A percentile compares a stretch with the other conserved stretches of the same genome.
Evolutionary conservation across 805 yeast species (phyloP).

Genomic region (Metschnikowia drakensbergensis): DNA sequence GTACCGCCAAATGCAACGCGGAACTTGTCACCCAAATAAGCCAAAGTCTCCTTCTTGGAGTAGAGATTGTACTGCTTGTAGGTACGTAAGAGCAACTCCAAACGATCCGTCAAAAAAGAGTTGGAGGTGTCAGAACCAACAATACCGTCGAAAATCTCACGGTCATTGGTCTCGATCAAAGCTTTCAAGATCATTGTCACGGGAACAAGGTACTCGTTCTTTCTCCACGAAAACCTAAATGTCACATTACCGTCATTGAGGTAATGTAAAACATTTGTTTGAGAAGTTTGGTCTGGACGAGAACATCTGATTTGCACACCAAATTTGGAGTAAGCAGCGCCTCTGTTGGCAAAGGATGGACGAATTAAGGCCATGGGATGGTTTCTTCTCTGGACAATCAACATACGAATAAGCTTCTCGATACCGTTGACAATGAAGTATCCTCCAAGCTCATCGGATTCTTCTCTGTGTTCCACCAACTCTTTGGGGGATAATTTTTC

Average conservation of each 20-base stretch:
- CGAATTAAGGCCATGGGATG: constrained; percentile 98
- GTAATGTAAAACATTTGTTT: constrained; percentile 95
- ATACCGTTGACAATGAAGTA: constrained; percentile 95
- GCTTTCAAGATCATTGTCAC: constrained; percentile 92
- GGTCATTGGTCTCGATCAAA: constrained; percentile 81
- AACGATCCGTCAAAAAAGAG: constrained; percentile 96
- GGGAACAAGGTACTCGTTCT: constrained; percentile 91
- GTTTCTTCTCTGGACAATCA: constrained; percentile 95
- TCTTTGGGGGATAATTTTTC: constrained; percentile 79
- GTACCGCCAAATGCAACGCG: constrained; percentile 89
- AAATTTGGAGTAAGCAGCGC: constrained; percentile 78
- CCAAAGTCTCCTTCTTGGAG: constrained; percentile 84
- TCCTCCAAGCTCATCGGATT: constrained; percentile 94
- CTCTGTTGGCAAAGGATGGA: constrained; percentile 92
- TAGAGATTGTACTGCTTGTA: constrained; percentile 77
- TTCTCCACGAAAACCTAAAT: constrained; percentile 95
- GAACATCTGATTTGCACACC: constrained; percentile 95
- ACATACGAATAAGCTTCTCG: constrained; percentile 93
- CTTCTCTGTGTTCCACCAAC: constrained; percentile 76
- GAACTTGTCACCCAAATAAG: constrained; percentile 93
- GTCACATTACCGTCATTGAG: constrained; percentile 94
- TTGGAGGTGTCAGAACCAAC: constrained; percentile 83
- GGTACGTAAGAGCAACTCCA: constrained; percentile 85
- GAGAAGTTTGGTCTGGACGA: constrained; percentile 96
- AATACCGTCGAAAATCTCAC: constrained; percentile 94